Evolutionary conservation across 2,329 filamentous ascomycete genomes (phyloP), one percentile per base, ranked within the genome.

Genomic region (Fusarium scirpi): DNA sequence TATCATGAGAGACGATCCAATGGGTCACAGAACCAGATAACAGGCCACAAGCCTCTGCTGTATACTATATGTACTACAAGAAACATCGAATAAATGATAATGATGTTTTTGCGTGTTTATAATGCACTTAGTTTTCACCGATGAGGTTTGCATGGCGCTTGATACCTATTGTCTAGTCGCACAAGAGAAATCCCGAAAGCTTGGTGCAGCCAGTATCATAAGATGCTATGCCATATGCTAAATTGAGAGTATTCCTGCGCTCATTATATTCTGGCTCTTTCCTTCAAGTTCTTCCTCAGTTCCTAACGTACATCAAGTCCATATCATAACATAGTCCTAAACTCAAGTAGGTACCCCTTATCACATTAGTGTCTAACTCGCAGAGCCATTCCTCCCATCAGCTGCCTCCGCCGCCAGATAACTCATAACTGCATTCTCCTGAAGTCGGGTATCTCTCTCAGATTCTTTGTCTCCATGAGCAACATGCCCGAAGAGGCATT

Each of bases 401-500:
- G 83, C 82, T 25, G 85, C 85, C 56, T 85, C 83, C 2, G 79
- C 82, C 34, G 83, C 81, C 25, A 87, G 71, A 58, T 85, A 83
- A 25, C 80, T 77, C 74, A 79, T 79, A 18, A 82, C 79, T 1
- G 77, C 79, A 46, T 76, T 73, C 51, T 81, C 78, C 27, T 78
- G 75, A 16, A 77, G 40, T 15, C 74, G 72, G 6, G 71, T 76
- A 32, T 80, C 78, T 7, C 60, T 56, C 56, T 69, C 62, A 6
- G 58, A 58, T 38, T 54, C 58, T 24, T 73, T 38, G 77, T 76
- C 63, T n/a, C 44, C 68, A 24, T 78, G 80, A 38, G 77, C 76
- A 18, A 85, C 84, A 51, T 83, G 80, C 1, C 92, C 92, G 83
- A 98, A 98, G 3, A 98, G 82, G 79, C 95, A 98, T 68, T 89